A percentile compares a stretch with the other conserved stretches of the same genome.
These are phyloP conservation scores for Colletotrichum paranaense DNA, from an alignment of 2,329 filamentous ascomycete species.

Conservation along the genomic window DNA sequence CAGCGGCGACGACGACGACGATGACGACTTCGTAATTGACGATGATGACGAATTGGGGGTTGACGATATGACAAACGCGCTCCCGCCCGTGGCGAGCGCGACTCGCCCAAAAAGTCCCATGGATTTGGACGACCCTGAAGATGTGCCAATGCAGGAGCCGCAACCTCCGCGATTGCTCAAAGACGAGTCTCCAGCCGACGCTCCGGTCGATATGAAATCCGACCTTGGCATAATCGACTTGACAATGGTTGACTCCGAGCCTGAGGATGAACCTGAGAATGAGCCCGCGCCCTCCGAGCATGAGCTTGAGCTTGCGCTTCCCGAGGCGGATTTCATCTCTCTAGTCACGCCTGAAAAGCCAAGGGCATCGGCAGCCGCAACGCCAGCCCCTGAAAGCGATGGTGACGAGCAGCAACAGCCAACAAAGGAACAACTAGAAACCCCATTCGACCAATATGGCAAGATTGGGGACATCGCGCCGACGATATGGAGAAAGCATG, in stretches of 20 bases:
- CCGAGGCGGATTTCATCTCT: slow-evolving; percentile 2
- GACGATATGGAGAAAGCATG: slow-evolving; percentile 37
- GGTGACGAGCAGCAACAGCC: not conserved
- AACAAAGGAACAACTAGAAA: slow-evolving; percentile 11
- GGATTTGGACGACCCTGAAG: slow-evolving; percentile 13
- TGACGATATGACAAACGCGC: slow-evolving; percentile 37
- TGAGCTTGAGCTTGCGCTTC: too few relatives aligned
- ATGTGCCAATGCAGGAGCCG: not conserved
- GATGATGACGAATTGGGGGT: slow-evolving; percentile 64
- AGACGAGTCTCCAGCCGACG: not conserved
- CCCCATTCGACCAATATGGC: slow-evolving; percentile 27
- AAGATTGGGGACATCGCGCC: slow-evolving; percentile 26
- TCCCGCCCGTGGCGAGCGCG: not conserved
- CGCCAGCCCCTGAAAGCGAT: not conserved
- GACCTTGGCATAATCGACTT: slow-evolving; percentile 27
- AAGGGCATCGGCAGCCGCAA: not conserved
- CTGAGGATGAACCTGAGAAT: not conserved
- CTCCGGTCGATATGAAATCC: not conserved
- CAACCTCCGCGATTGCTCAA: not conserved
- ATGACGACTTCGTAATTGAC: slow-evolving; percentile 33
- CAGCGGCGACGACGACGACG: slow-evolving; percentile 57
- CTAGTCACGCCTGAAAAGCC: slow-evolving; percentile 26
- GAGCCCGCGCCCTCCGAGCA: not conserved
- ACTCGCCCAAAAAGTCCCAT: slow-evolving; percentile 1
- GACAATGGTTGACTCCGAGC: slow-evolving; percentile 26